Percentiles rank a stretch among this genome's conserved stretches.
phyloP scores from a whole-genome alignment of 163 green algal genomes.

The Coccomyxa subellipsoidea region DNA sequence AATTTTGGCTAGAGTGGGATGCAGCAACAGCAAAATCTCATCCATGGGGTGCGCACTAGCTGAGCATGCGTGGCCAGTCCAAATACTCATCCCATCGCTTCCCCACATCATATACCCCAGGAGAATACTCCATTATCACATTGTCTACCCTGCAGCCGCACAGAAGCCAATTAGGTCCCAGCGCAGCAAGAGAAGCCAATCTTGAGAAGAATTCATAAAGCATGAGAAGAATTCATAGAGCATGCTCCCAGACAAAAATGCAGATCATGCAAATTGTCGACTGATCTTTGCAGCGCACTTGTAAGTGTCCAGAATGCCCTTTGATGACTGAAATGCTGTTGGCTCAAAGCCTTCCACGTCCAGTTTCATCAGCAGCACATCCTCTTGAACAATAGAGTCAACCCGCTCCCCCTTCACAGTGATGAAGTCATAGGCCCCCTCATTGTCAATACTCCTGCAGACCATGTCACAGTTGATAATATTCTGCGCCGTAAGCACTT shows the following conservation, averaged over 20 bases:
- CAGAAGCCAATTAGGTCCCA: no score
- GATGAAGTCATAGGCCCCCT: slow-evolving; percentile 34
- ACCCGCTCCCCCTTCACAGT: slow-evolving; percentile 40
- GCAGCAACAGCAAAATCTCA: background rate
- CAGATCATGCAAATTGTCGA: no score
- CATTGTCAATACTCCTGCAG: slow-evolving; percentile 43
- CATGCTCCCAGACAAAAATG: no score
- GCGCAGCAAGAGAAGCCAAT: no score
- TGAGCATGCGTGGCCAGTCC: slow-evolving; percentile 21
- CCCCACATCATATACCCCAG: slow-evolving; percentile 35
- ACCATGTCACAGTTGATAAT: background rate
- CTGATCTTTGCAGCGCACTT: no score
- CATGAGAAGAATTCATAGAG: no score
- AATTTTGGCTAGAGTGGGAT: background rate
- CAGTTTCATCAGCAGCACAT: slow-evolving; percentile 64
- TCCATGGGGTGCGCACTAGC: background rate
- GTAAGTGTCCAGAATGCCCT: slow-evolving; percentile 14
- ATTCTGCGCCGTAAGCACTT: background rate
- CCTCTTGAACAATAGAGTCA: slow-evolving; percentile 51
- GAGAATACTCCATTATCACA: slow-evolving; percentile 70
- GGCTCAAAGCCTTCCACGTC: slow-evolving; percentile 83
- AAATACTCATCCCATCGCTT: slow-evolving; percentile 19
- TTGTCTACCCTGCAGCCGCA: slow-evolving; percentile 41
- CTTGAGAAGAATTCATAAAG: no score
- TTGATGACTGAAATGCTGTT: slow-evolving; percentile 10